Evolutionary conservation across 1,139 yeast genomes (phyloP), one percentile per base, ranked within the genome.

Genomic region (Kurtzmaniella natalensis): DNA sequence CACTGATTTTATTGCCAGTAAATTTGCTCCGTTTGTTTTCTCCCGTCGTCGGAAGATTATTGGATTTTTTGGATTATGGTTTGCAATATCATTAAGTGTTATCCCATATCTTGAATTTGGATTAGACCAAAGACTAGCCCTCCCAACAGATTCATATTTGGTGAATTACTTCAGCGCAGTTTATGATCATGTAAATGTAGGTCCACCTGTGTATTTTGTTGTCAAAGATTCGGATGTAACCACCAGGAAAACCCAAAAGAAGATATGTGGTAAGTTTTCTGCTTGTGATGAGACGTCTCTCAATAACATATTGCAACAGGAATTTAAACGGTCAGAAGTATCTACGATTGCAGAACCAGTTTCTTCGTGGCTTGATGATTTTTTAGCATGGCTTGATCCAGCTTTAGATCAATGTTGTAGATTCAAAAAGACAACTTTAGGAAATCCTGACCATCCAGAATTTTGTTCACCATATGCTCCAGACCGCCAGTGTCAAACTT

Each of bases 341-440:
- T 81, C 94, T 1, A 81, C 82, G 9, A 70, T 92, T 30, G 72
- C 75, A 2, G 94, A 85, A 32, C 96, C 97, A 0, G 76, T 87
- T 2, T 79, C 96, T 1, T 82, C 83, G 47, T 92, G 97, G 97
- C 64, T 88, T 34, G 98, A 92, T 56, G 97, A 92, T 51, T 89
- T 78, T 52, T 68, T 92, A 43, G 72, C 79, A 31, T 92, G 94
- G 84, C 62, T 89, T 40, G 88, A 88, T 50, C 98, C 98, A 0
- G 75, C 74, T 30, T 66, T 89, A 34, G 94, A 82, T 44, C 83
- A 84, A 45, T 92, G 98, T 57, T 92, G 97, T 51, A 65, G 94
- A 19, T 63, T 78, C 25, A 72, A 70, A 41, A 81, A 79, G 47
- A 28, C 36, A 5, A 40, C 48, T 7, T 28, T 32, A 13, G 28